These are phyloP conservation scores for Apiotrichum montevideense DNA, from an alignment of 1,284 basidiomycete species.

Conservation along the genomic window DNA sequence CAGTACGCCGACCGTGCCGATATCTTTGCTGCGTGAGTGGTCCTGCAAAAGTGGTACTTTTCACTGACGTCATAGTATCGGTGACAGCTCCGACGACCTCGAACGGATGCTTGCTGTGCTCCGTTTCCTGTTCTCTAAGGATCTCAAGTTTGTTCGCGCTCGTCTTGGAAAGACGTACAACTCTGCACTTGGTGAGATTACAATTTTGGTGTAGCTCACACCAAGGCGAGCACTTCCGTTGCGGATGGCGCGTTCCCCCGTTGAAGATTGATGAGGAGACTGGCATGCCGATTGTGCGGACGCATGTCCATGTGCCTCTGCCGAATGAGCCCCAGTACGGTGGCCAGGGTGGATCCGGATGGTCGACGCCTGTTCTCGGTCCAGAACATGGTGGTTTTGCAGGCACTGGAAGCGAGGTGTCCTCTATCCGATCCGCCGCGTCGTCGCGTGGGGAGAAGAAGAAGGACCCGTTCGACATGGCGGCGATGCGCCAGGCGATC, in stretches of 20 bases:
- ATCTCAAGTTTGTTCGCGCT: conserved; percentile 87
- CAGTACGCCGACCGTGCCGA: conserved; percentile 91
- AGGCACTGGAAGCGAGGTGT: conserved; percentile 13
- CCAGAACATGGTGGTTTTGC: conserved; percentile 37
- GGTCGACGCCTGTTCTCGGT: conserved; percentile 40
- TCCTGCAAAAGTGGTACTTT: neutral
- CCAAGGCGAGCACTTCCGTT: conserved; percentile 71
- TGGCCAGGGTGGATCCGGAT: conserved; percentile 38
- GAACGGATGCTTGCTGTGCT: conserved; percentile 87
- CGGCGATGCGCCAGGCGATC: conserved; percentile 19
- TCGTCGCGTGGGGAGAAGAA: conserved; percentile 16
- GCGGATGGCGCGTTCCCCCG: conserved; percentile 57
- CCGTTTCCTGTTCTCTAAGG: conserved; percentile 86
- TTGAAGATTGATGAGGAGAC: conserved; percentile 42
- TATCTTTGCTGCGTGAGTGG: conserved; percentile 73
- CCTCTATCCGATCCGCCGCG: conserved; percentile 30
- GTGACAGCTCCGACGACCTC: conserved; percentile 81
- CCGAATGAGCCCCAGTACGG: conserved; percentile 42
- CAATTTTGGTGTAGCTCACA: no score
- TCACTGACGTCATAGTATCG: conserved; percentile 53
- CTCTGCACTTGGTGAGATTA: conserved; percentile 64
- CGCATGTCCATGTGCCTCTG: conserved; percentile 45
- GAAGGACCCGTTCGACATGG: conserved; percentile 14
- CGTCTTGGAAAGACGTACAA: conserved; percentile 95
- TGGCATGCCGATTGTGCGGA: conserved; percentile 45